Evolutionary conservation across 2,329 filamentous ascomycete species (phyloP).

Genomic region (Sphaerulina musiva): DNA sequence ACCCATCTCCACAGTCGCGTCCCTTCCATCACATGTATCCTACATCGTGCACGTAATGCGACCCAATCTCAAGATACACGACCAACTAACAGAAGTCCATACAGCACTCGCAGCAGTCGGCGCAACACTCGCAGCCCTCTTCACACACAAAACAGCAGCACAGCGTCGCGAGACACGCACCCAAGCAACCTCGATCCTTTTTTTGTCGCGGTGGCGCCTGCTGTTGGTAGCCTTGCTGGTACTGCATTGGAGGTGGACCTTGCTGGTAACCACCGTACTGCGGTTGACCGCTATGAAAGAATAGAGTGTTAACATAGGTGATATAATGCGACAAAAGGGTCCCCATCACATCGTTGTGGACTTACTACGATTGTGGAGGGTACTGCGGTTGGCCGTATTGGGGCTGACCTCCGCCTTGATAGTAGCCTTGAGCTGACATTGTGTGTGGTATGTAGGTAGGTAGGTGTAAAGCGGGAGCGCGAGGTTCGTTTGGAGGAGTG

Average conservation of each 20-base stretch:
- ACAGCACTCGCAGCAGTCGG: conserved; percentile 51
- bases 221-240: conserved; percentile 31
- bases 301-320: not conserved
- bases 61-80: not conserved
- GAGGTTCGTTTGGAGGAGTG: not conserved
- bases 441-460: conserved; percentile 3
- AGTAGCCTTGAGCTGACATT: conserved; percentile 43
- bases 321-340: not conserved
- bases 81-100: conserved; percentile 15
- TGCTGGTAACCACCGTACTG: conserved; percentile 31
- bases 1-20: not conserved
- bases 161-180: conserved; percentile 49
- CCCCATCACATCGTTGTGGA: not conserved
- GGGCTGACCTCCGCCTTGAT: conserved; percentile 28
- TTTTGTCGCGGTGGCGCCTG: conserved; percentile 37
- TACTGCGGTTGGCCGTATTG: conserved; percentile 34
- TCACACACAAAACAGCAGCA: conserved; percentile 61
- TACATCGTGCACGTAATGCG: not conserved
- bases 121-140: conserved; percentile 58
- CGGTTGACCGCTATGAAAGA: conserved; percentile 4
- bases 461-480: not conserved
- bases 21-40: not conserved
- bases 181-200: conserved; percentile 47
- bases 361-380: conserved; percentile 6
- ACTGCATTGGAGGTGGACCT: conserved; percentile 40